A percentile compares a stretch with the other conserved stretches of the same genome.
These are phyloP conservation scores for Cairneyella variabilis DNA, from an alignment of 495 filamentous ascomycete genomes.

Conservation along the genomic window DNA sequence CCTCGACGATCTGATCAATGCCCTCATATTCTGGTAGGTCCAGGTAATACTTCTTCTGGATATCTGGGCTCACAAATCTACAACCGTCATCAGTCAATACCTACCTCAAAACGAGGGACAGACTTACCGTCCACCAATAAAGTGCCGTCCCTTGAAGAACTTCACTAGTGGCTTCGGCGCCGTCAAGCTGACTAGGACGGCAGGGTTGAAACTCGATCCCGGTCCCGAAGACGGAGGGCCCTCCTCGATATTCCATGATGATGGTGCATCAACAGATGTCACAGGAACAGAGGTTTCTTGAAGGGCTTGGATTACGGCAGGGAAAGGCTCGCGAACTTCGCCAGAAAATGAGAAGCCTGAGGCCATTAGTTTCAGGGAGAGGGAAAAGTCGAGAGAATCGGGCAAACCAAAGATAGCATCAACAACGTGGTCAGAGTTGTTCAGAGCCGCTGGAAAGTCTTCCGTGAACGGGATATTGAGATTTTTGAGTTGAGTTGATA, in stretches of 20 bases:
- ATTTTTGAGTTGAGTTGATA: slow-evolving; percentile 76
- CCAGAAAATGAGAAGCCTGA: slow-evolving; percentile 90
- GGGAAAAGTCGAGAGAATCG: background rate
- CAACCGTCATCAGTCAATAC: background rate
- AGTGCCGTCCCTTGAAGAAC: slow-evolving; percentile 80
- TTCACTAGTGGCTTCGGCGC: slow-evolving; percentile 92
- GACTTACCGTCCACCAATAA: slow-evolving; percentile 70
- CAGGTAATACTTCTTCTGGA: slow-evolving; percentile 84
- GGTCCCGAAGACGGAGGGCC: slow-evolving; percentile 78
- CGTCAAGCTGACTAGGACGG: slow-evolving; percentile 79
- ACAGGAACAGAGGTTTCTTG: slow-evolving; percentile 70
- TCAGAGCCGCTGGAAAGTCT: slow-evolving; percentile 67
- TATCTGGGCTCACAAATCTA: slow-evolving; percentile 71
- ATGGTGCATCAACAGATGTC: slow-evolving; percentile 86
- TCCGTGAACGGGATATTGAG: slow-evolving; percentile 81
- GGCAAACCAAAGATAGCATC: slow-evolving; percentile 86
- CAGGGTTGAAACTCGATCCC: slow-evolving; percentile 74
- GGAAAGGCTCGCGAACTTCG: slow-evolving; percentile 86
- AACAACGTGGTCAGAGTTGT: slow-evolving; percentile 71
- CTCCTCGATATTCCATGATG: slow-evolving; percentile 85
- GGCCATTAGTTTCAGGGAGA: background rate
- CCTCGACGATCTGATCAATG: slow-evolving; percentile 84
- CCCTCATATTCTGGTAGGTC: slow-evolving; percentile 82
- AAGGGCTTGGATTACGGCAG: slow-evolving; percentile 71
- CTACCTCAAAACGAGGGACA: background rate